Evolutionary conservation across 257 asterid genomes (phyloP), one percentile per base, ranked within the genome.

Genomic region (Gentiana macrophylla): DNA sequence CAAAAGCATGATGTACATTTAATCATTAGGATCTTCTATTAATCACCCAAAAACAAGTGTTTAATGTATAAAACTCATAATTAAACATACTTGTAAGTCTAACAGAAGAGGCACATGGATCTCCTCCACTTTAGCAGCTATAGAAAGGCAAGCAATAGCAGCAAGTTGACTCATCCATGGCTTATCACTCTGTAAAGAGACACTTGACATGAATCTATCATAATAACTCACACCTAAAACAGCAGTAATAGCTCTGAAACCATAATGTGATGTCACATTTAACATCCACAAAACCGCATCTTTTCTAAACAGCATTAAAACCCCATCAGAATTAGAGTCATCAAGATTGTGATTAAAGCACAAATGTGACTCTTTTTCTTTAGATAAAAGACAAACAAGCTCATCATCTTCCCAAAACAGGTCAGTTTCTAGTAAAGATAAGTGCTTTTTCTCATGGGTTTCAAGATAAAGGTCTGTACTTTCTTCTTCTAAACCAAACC

Each of bases 71-170:
- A 41, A 41, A 10, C 4, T 41, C 9, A 1, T 10, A 41, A 41
- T 3, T 2, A 58, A 24, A 69, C 87, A 48, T 77, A 87, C 98
- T 72, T 87, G 98, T n/a, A 91, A 74, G 73, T 91, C 94, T 48
- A 88, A 62, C 6, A 92, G 70, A 56, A 85, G 82, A 12, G 97
- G 95, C 56, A 88, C 94, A 68, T 83, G 93, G 66, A 81, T 86
- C 66, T 92, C 95, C 76, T 92, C 99, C 74, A 92, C 75, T 63
- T 92, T 92, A 0, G 99, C 94, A 76, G 99, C 99, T n/a, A 92
- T 56, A 4, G 95, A 92, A 56, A 92, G 89, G 57, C 94, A 92
- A 51, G 99, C 94, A 24, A 92, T 97, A 41, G 95, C 86, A 59
- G 81, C 83, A 58, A 92, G 75, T 69, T 88, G 99, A 67, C 86